Conservation (phyloP, 2,329 filamentous ascomycete genomes). For the Aspergillus eucalypticola region DNA sequence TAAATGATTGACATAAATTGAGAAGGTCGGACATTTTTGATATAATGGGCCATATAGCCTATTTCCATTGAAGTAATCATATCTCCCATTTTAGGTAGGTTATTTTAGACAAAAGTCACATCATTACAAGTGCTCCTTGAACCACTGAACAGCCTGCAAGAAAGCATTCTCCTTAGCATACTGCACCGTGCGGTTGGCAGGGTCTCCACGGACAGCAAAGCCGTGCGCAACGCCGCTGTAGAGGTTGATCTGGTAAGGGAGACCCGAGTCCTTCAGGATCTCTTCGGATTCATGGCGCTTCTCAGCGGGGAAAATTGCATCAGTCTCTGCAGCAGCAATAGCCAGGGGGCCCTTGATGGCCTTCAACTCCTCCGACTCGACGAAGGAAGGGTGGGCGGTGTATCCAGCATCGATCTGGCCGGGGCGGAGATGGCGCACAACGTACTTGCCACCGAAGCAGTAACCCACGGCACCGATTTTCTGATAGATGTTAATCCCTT, state of each 20-base stretch:
- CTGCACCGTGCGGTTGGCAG: conserved; percentile 54
- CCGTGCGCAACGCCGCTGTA: conserved; percentile 70
- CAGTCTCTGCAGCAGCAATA: conserved; percentile 49
- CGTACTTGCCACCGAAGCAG: conserved; percentile 57
- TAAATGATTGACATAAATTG: too few relatives aligned
- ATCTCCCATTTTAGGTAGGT: too few relatives aligned
- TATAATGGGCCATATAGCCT: too few relatives aligned
- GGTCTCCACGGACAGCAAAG: conserved; percentile 68
- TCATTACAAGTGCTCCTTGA: conserved; percentile 17
- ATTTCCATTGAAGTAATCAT: too few relatives aligned
- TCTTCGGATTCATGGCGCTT: conserved; percentile 62
- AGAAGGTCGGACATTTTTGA: too few relatives aligned
- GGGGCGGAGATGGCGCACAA: conserved; percentile 28
- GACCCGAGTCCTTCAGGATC: conserved; percentile 54
- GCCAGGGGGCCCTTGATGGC: conserved; percentile 22
- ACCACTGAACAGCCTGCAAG: conserved; percentile 72
- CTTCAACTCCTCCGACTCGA: conserved; percentile 19
- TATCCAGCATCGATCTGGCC: conserved; percentile 21
- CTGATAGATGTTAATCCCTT: conserved; percentile 11
- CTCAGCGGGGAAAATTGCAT: conserved; percentile 60
- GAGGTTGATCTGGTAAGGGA: conserved; percentile 70
- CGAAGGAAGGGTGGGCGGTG: conserved; percentile 24
- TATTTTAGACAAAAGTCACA: not conserved
- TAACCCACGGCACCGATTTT: conserved; percentile 51
- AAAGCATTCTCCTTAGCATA: conserved; percentile 78